Base-by-base conservation (phyloP, 306 rosid species). In the Abrus pulchellus region DNA sequence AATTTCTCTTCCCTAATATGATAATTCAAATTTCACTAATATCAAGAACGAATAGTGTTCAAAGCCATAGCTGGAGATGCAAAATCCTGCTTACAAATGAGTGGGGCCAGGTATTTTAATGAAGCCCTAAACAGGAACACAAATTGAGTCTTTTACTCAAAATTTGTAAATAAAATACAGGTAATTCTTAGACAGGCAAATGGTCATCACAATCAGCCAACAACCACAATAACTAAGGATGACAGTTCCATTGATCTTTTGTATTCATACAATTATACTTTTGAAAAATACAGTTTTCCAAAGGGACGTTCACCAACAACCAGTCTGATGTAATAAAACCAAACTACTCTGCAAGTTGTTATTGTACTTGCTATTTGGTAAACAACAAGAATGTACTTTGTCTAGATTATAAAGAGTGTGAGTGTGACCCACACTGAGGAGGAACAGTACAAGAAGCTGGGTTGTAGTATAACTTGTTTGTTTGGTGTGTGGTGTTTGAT, bases 41-140 rank as follows among this genome's bases (percentile, higher is more conserved):
- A 57, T 83, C 74, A 59, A 75, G 56, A 75, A 52, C 29, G 78
- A 48, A 11, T 47, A 41, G 48, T 68, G 60, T 13, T 74, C 48
- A 74, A 74, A 68, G 55, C 9, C 81, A 68, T 48, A 53, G 64
- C 69, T 28, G 30, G n/a, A 43, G 36, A 85, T 74, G 77, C 36
- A 41, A 78, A 66, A 40, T 47, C 61, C 76, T 38, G 74, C 68
- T 68, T 63, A 62, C 55, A 79, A 60, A 30, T 34, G 49, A 72
- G 77, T 68, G 62, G 11, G 9, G 30, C 20, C 12, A 27, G 52
- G 68, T 49, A 70, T 76, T 28, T 40, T 30, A 30, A 53, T 45
- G 61, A 4, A 52, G 30, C 75, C 75, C 4, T 41, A 29, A 79
- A 70, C 79, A 45, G 43, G 50, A 66, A 49, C 61, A 41, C 64